phyloP scores from a whole-genome alignment of 129 eudicot genomes.

The Smallanthus sonchifolius region DNA sequence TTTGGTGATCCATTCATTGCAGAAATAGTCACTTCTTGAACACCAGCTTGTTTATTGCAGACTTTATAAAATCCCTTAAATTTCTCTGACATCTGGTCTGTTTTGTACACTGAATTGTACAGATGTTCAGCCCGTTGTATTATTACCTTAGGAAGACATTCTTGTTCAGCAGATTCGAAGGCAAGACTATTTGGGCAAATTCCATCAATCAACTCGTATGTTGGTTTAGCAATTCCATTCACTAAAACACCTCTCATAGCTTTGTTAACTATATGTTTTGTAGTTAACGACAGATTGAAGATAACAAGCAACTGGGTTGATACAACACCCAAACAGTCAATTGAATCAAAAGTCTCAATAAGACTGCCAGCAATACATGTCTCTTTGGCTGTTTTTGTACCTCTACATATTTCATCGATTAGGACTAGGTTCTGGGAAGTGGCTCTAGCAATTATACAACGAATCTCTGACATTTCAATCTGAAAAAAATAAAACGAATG shows the following conservation, averaged over 20 bases:
- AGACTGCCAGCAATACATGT: constrained; percentile 92
- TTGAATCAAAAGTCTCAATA: constrained; percentile 70
- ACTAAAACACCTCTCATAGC: constrained; percentile 76
- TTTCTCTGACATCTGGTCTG: background rate
- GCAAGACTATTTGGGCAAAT: constrained; percentile 95
- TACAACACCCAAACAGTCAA: constrained; percentile 80
- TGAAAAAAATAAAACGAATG: constrained; percentile 22
- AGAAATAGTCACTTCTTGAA: background rate
- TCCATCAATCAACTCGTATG: constrained; percentile 90
- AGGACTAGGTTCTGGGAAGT: constrained; percentile 89
- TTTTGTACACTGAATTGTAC: constrained; percentile 49
- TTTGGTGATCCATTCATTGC: constrained; percentile 5
- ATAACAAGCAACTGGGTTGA: constrained; percentile 92
- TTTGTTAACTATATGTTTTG: constrained; percentile 49
- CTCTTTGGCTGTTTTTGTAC: constrained; percentile 95
- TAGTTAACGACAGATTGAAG: constrained; percentile 63
- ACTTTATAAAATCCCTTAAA: constrained; percentile 18
- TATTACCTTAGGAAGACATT: constrained; percentile 51
- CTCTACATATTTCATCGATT: constrained; percentile 95
- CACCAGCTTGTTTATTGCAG: constrained; percentile 17
- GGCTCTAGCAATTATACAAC: constrained; percentile 60
- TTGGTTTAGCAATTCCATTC: constrained; percentile 69
- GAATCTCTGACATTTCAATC: constrained; percentile 98
- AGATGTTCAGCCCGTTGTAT: constrained; percentile 78
- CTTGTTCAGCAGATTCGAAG: constrained; percentile 87